Conservation (phyloP, 2,329 filamentous ascomycete species). For the Phaeosphaeriaceae sp. region DNA sequence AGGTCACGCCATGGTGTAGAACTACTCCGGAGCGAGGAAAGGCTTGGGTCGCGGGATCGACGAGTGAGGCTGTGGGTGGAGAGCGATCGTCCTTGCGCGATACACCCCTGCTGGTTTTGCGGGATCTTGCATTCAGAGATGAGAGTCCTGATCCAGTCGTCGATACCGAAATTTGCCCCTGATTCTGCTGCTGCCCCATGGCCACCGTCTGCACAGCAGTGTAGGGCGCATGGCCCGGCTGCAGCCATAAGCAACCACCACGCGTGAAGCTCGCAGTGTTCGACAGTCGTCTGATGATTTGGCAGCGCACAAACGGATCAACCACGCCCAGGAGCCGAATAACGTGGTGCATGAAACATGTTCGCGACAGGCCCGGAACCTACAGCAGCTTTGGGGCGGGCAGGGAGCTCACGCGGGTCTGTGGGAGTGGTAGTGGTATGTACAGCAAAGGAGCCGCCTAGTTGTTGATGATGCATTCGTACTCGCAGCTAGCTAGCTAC, state of each 20-base stretch:
- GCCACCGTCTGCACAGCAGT: conserved; percentile 4
- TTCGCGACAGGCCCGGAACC: conserved; percentile 35
- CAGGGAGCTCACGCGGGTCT: background rate
- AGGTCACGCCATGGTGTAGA: conserved; percentile 2
- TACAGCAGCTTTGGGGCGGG: conserved; percentile 4
- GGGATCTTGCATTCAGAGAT: conserved; percentile 40
- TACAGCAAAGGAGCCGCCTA: background rate
- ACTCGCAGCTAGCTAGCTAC: background rate
- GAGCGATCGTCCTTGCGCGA: conserved; percentile 37
- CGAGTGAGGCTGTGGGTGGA: conserved; percentile 47
- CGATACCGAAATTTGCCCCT: conserved; percentile 40
- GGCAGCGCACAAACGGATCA: conserved; percentile 39
- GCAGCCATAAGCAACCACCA: conserved; percentile 9
- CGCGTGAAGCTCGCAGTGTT: conserved; percentile 35
- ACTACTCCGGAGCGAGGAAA: background rate
- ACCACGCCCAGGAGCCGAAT: conserved; percentile 26
- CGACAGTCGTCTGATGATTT: conserved; percentile 46
- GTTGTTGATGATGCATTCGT: background rate
- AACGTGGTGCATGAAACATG: conserved; percentile 43
- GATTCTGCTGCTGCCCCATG: conserved; percentile 18
- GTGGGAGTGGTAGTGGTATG: background rate
- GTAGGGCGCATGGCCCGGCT: conserved; percentile 12
- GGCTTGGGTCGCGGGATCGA: conserved; percentile 32
- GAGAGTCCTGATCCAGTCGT: conserved; percentile 35
- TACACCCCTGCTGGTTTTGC: conserved; percentile 30